Conservation (phyloP, 805 yeast species). For the Candida nonsorbophila region DNA sequence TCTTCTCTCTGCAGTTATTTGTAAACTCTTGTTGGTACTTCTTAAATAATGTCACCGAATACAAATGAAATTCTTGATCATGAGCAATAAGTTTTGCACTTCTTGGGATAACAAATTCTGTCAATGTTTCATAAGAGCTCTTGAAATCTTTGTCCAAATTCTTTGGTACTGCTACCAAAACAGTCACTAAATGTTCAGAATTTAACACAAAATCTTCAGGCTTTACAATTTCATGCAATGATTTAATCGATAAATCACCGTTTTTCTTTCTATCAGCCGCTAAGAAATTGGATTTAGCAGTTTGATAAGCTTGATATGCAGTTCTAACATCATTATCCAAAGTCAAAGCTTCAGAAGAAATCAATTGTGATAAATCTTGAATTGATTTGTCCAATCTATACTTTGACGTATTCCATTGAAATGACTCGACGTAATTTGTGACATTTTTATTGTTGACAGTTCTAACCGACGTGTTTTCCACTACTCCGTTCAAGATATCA, state of each 20-base stretch:
- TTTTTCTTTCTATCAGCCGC: constrained; percentile 91
- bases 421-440: constrained; percentile 62
- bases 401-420: constrained; percentile 85
- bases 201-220: constrained; percentile 78
- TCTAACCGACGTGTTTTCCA: constrained; percentile 20
- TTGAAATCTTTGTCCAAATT: constrained; percentile 55
- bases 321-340: constrained; percentile 81
- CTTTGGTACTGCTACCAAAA: constrained; percentile 87
- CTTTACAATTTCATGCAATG: constrained; percentile 82
- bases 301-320: constrained; percentile 69
- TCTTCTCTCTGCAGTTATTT: constrained; percentile 70
- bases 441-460: constrained; percentile 44
- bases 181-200: constrained; percentile 81
- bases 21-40: constrained; percentile 70
- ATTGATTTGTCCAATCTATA: constrained; percentile 82
- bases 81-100: constrained; percentile 64
- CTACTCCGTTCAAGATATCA: constrained; percentile 56
- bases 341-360: constrained; percentile 73
- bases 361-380: constrained; percentile 62
- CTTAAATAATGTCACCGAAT: constrained; percentile 78
- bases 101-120: constrained; percentile 86
- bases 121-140: constrained; percentile 66
- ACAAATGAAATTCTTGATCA: constrained; percentile 72
- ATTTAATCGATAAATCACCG: constrained; percentile 88
- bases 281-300: constrained; percentile 75